Percentiles rank a stretch among this genome's conserved stretches.
Evolutionary conservation across 2,329 filamentous ascomycete genomes (phyloP).

Genomic region (Geoglossum cookeanum): DNA sequence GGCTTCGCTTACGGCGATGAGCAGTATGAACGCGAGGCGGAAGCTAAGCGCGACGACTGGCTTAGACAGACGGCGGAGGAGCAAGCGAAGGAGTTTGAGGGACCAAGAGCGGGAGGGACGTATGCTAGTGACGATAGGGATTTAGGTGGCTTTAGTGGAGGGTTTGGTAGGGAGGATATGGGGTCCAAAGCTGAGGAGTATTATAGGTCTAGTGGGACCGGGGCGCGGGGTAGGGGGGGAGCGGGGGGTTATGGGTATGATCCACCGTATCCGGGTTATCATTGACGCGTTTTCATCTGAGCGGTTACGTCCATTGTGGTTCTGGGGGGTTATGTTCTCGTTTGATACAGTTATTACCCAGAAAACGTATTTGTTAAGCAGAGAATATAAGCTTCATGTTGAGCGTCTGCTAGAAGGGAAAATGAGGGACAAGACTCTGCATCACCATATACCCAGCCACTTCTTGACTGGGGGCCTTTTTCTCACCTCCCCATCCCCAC

Average conservation of each 20-base stretch:
- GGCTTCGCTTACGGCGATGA: slow-evolving; percentile 7
- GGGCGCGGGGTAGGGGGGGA: slow-evolving; percentile 3
- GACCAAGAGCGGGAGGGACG: slow-evolving; percentile 5
- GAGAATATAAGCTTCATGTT: neutral
- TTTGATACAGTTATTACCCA: no score
- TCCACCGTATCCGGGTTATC: slow-evolving; percentile 6
- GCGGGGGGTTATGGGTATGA: slow-evolving; percentile 7
- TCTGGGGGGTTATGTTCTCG: no score
- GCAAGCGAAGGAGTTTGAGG: slow-evolving; percentile 10
- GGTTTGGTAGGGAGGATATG: neutral
- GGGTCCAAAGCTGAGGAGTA: slow-evolving; percentile 8
- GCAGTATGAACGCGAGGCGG: slow-evolving; percentile 6
- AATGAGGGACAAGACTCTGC: neutral
- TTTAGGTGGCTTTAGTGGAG: neutral
- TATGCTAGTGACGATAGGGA: slow-evolving; percentile 2
- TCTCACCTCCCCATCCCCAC: slow-evolving; percentile 18
- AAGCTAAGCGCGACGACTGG: slow-evolving; percentile 5
- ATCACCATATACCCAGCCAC: slow-evolving; percentile 66
- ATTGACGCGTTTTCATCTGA: neutral
- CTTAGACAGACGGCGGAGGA: slow-evolving; percentile 8
- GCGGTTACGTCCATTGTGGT: no score
- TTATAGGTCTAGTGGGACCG: slow-evolving; percentile 6
- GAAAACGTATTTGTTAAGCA: no score
- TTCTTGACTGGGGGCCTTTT: slow-evolving; percentile 49
- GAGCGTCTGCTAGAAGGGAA: neutral